Percentiles rank a stretch among this genome's conserved stretches.
phyloP scores from a whole-genome alignment of 2,329 filamentous ascomycete genomes.

The Monilinia laxa region DNA sequence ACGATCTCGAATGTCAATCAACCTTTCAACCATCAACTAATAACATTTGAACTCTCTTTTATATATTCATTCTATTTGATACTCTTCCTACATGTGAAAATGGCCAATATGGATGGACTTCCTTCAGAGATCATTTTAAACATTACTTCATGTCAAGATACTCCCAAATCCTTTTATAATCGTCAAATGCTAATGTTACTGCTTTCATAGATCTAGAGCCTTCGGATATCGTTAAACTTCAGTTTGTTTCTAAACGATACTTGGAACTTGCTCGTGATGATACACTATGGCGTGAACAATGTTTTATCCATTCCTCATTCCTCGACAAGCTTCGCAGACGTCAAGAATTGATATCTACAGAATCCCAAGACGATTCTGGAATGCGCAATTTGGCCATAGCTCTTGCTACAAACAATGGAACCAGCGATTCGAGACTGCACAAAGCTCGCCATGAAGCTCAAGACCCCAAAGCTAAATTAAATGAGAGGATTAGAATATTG shows the following conservation, averaged over 20 bases:
- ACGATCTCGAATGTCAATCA: background rate
- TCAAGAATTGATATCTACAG: slow-evolving; percentile 45
- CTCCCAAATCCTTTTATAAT: background rate
- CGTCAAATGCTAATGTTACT: background rate
- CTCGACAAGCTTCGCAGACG: slow-evolving; percentile 60
- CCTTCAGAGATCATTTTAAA: slow-evolving; percentile 24
- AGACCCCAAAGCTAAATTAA: slow-evolving; percentile 34
- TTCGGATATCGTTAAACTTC: slow-evolving; percentile 63
- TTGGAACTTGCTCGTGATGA: slow-evolving; percentile 69
- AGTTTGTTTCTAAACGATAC: slow-evolving; percentile 67
- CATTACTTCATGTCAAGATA: slow-evolving; percentile 18
- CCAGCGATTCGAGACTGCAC: slow-evolving; percentile 34
- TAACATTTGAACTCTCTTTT: background rate
- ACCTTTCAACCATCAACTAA: background rate
- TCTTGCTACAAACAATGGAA: slow-evolving; percentile 34
- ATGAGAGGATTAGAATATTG: slow-evolving; percentile 56
- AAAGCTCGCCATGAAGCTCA: slow-evolving; percentile 30
- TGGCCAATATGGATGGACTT: slow-evolving; percentile 21
- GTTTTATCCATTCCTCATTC: slow-evolving; percentile 68
- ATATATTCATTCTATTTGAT: background rate
- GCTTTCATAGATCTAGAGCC: slow-evolving; percentile 57
- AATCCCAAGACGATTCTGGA: slow-evolving; percentile 44
- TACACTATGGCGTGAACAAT: slow-evolving; percentile 72
- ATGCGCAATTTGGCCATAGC: slow-evolving; percentile 39
- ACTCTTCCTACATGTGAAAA: background rate